A percentile compares a stretch with the other conserved stretches of the same genome.
phyloP scores from a whole-genome alignment of 2,329 filamentous ascomycete genomes.

The Elsinoe arachidis region DNA sequence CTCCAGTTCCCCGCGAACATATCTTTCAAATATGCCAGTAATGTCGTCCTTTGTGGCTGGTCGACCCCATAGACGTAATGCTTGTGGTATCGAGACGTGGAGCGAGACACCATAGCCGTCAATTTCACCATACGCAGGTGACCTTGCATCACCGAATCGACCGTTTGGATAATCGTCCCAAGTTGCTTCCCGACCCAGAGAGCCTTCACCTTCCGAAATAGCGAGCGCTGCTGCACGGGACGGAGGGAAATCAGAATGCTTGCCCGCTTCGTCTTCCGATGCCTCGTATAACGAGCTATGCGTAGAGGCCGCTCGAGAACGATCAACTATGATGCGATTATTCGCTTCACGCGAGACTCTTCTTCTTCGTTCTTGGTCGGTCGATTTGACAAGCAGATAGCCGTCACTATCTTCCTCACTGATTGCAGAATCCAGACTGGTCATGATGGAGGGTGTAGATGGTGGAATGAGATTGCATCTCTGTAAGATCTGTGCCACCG shows the following conservation, averaged over 20 bases:
- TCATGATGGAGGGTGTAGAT: constrained; percentile 17
- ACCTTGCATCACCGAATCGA: constrained; percentile 86
- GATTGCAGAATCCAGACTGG: constrained; percentile 27
- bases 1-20: constrained; percentile 68
- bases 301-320: constrained; percentile 44
- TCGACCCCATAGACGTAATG: constrained; percentile 75
- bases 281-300: constrained; percentile 54
- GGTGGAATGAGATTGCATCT: constrained; percentile 71
- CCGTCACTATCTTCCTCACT: constrained; percentile 31
- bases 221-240: constrained; percentile 72
- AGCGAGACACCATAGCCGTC: constrained; percentile 97
- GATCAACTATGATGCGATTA: constrained; percentile 70
- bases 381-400: constrained; percentile 22
- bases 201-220: constrained; percentile 87
- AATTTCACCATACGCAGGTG: constrained; percentile 90
- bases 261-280: constrained; percentile 64
- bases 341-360: constrained; percentile 70
- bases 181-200: constrained; percentile 84
- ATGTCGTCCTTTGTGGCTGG: constrained; percentile 65
- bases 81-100: constrained; percentile 79
- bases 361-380: constrained; percentile 26
- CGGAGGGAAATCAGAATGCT: constrained; percentile 49
- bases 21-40: constrained; percentile 67
- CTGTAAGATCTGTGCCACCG: constrained; percentile 87
- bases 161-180: constrained; percentile 99